phyloP scores from a whole-genome alignment of 2,329 filamentous ascomycete species.

The Trichoderma lentiforme region DNA sequence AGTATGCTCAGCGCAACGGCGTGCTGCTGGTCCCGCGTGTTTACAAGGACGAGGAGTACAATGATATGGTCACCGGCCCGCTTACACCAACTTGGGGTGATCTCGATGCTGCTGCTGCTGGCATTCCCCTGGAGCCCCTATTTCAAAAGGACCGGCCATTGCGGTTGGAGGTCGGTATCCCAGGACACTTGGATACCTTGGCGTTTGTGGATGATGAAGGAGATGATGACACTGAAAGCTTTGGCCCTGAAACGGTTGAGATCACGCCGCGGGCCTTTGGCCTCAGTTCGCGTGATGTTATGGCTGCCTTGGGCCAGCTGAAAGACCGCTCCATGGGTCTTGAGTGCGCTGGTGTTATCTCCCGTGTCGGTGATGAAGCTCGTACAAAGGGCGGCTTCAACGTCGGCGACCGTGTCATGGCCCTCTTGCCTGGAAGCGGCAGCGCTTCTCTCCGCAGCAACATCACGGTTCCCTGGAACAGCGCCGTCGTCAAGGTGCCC shows the following conservation, averaged over 20 bases:
- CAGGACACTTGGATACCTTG: neutral
- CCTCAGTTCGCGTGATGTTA: neutral
- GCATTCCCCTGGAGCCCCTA: neutral
- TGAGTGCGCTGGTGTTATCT: neutral
- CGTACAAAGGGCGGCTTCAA: neutral
- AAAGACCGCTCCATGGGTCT: neutral
- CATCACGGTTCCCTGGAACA: neutral
- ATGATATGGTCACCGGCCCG: neutral
- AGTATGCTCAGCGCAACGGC: neutral
- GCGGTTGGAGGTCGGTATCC: neutral
- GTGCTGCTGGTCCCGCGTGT: neutral
- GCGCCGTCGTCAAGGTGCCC: neutral
- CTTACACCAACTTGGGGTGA: neutral
- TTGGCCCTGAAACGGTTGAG: neutral
- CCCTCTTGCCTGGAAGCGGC: neutral
- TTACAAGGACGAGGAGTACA: neutral
- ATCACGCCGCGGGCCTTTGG: neutral
- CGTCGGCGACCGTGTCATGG: neutral
- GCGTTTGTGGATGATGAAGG: neutral
- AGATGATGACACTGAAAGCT: neutral
- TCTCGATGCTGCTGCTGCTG: neutral
- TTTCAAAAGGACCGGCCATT: neutral
- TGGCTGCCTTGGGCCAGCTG: neutral
- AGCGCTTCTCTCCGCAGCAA: neutral
- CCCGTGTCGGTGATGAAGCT: neutral